Conservation (phyloP, 2,329 filamentous ascomycete genomes). For the Cadophora gregata region DNA sequence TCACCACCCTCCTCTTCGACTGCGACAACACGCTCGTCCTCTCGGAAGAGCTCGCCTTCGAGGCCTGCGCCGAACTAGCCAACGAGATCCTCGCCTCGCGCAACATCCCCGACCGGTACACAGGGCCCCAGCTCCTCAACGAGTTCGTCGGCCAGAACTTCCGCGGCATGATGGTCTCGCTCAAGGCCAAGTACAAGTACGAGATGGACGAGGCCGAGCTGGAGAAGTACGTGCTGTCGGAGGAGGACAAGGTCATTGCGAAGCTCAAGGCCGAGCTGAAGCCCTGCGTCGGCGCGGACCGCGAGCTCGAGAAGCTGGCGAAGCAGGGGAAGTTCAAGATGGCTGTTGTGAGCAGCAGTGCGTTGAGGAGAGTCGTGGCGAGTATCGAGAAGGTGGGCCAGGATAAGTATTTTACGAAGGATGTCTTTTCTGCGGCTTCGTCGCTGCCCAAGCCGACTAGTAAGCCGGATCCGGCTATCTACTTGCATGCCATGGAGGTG, state of each 20-base stretch:
- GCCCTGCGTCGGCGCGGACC: conserved; percentile 72
- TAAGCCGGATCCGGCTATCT: conserved; percentile 91
- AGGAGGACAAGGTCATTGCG: conserved; percentile 83
- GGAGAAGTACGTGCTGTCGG: conserved; percentile 74
- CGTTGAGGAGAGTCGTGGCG: conserved; percentile 77
- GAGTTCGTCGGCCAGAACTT: conserved; percentile 96
- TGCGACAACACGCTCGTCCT: conserved; percentile 93
- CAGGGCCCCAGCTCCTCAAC: conserved; percentile 75
- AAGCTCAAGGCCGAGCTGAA: conserved; percentile 73
- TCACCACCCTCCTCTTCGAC: conserved; percentile 77
- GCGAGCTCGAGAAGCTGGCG: conserved; percentile 69
- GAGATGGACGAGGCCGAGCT: conserved; percentile 70
- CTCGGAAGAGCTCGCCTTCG: conserved; percentile 89
- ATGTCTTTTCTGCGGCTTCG: conserved; percentile 83
- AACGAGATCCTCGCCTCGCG: conserved; percentile 80
- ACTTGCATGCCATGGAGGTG: conserved; percentile 76
- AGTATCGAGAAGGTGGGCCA: conserved; percentile 81
- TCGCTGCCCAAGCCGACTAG: conserved; percentile 80
- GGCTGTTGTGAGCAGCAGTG: conserved; percentile 82
- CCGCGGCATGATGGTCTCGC: conserved; percentile 83
- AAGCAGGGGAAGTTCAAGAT: conserved; percentile 70
- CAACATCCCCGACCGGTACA: conserved; percentile 71
- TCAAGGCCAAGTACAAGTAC: conserved; percentile 80
- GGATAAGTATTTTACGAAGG: conserved; percentile 77
- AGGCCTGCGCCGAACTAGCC: conserved; percentile 86